A percentile compares a stretch with the other conserved stretches of the same genome.
These are phyloP conservation scores for Xylaria castorea DNA, from an alignment of 495 filamentous ascomycete genomes.

Conservation along the genomic window DNA sequence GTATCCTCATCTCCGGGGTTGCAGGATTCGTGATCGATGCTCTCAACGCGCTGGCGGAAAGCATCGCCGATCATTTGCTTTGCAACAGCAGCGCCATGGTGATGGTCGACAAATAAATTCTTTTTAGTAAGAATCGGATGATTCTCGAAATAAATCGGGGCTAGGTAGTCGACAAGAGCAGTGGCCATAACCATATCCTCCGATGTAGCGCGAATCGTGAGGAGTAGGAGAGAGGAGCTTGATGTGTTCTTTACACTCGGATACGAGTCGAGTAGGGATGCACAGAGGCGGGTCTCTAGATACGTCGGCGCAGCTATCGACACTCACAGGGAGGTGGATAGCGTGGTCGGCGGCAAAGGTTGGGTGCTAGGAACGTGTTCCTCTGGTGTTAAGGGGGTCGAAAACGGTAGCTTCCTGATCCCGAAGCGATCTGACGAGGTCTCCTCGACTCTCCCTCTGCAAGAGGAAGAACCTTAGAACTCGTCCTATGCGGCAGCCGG, in stretches of 20 bases:
- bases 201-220: conserved; percentile 31
- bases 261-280: conserved; percentile 15
- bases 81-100: conserved; percentile 47
- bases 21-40: conserved; percentile 83
- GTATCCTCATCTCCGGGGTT: conserved; percentile 92
- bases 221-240: conserved; percentile 21
- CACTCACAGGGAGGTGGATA: conserved; percentile 28
- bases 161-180: conserved; percentile 52
- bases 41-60: conserved; percentile 79
- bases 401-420: conserved; percentile 78
- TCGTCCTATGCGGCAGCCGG: conserved; percentile 99
- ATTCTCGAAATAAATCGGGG: conserved; percentile 50
- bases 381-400: conserved; percentile 81
- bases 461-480: conserved; percentile 96
- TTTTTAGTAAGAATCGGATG: conserved; percentile 56
- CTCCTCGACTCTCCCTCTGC: conserved; percentile 91
- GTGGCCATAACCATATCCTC: conserved; percentile 64
- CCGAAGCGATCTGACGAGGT: conserved; percentile 82
- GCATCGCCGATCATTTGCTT: conserved; percentile 76
- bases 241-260: conserved; percentile 25
- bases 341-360: conserved; percentile 27
- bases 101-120: conserved; percentile 44
- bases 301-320: conserved; percentile 10
- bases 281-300: conserved; percentile 19
- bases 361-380: conserved; percentile 34